Conservation (phyloP, 192 early-diverging fungal species). For the Umbelopsis sp. region DNA sequence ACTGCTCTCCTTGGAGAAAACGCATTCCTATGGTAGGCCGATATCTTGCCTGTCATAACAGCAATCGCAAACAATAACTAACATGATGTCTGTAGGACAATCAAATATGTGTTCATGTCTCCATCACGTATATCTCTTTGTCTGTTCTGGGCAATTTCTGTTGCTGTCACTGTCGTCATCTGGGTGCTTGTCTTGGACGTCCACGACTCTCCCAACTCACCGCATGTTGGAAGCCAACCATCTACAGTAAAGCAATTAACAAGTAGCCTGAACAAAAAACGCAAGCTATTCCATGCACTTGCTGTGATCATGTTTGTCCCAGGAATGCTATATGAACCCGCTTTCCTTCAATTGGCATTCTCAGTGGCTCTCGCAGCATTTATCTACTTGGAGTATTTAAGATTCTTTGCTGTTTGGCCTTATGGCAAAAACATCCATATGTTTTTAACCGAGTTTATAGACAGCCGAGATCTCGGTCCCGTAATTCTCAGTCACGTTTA, state of each 20-base stretch:
- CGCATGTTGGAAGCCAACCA: neutral
- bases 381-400: conserved; percentile 81
- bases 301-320: conserved; percentile 88
- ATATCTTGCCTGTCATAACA: conserved; percentile 17
- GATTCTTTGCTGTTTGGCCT: conserved; percentile 74
- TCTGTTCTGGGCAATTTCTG: conserved; percentile 49
- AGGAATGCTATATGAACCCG: conserved; percentile 68
- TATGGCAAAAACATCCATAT: conserved; percentile 61
- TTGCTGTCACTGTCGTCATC: conserved; percentile 45
- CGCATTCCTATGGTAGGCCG: conserved; percentile 69
- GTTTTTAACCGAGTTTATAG: conserved; percentile 84
- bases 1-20: conserved; percentile 52
- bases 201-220: neutral
- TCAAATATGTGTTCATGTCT: conserved; percentile 40
- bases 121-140: conserved; percentile 41
- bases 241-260: conserved; percentile 23
- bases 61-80: neutral
- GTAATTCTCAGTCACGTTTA: conserved; percentile 90
- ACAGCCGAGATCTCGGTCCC: conserved; percentile 79
- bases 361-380: conserved; percentile 71
- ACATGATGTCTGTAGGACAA: conserved; percentile 23
- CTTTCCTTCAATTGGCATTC: conserved; percentile 82
- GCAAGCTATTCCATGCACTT: conserved; percentile 88
- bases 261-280: conserved; percentile 66
- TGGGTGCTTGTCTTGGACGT: conserved; percentile 42